phyloP scores from a whole-genome alignment of 225 moss, liverwort and hornwort genomes.

The Sphagnum contortum region DNA sequence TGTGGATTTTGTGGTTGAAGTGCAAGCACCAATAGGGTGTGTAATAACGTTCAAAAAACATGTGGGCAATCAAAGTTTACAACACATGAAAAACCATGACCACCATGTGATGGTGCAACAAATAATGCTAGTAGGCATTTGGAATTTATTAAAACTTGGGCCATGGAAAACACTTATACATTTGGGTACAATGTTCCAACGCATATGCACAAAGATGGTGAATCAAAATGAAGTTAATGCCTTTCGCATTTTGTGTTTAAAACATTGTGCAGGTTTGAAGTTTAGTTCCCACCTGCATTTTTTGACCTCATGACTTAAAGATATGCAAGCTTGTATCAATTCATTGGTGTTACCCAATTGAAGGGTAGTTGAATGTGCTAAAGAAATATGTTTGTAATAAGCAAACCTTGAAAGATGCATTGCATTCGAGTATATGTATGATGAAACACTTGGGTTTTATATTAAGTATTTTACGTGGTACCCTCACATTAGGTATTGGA shows the following conservation, averaged over 20 bases:
- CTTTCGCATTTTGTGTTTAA: not conserved
- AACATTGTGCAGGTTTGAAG: not conserved
- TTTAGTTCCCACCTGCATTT: not conserved
- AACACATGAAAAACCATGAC: not conserved
- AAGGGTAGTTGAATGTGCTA: not conserved
- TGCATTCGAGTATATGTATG: too few species aligned
- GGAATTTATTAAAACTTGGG: not conserved
- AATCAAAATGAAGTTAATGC: not conserved
- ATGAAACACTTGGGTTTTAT: too few species aligned
- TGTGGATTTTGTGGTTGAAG: not conserved
- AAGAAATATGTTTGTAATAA: not conserved
- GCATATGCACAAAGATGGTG: not conserved
- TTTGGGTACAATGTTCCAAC: not conserved
- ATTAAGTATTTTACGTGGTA: too few species aligned
- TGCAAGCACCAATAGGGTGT: not conserved
- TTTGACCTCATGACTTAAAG: conserved; percentile 1
- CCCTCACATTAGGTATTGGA: too few species aligned
- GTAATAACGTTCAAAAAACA: not conserved
- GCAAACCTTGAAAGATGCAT: not conserved
- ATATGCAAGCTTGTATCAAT: not conserved
- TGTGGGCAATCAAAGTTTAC: not conserved
- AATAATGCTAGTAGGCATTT: not conserved
- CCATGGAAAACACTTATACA: not conserved
- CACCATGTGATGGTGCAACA: not conserved
- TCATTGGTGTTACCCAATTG: not conserved